Conservation (phyloP, 345 rosid genomes). For the Stellera chamaejasme region DNA sequence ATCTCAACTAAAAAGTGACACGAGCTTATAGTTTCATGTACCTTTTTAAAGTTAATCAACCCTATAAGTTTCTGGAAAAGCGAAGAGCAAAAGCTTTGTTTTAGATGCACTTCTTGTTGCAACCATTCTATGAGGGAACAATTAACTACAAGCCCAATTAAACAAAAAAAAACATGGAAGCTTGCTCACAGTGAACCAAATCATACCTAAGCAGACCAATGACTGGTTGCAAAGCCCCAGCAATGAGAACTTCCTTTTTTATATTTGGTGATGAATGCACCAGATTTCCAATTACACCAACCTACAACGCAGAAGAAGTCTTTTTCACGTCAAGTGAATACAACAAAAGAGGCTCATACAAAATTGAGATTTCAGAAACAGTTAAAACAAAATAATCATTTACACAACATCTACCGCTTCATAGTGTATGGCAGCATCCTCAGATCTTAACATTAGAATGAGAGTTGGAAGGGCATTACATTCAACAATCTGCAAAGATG, state of each 20-base stretch:
- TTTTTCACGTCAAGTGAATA: slow-evolving; percentile 6
- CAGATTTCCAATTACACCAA: slow-evolving; percentile 91
- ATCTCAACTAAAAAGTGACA: too few species aligned
- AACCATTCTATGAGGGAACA: too few species aligned
- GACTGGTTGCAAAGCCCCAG: slow-evolving; percentile 97
- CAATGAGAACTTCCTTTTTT: slow-evolving; percentile 89
- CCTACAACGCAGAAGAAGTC: slow-evolving; percentile 27
- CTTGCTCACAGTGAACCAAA: not conserved
- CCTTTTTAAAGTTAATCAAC: too few species aligned
- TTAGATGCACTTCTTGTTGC: too few species aligned
- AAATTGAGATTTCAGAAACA: slow-evolving; percentile 4
- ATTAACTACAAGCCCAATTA: not conserved
- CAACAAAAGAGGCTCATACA: slow-evolving; percentile 4
- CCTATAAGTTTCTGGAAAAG: too few species aligned
- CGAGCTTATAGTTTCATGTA: too few species aligned
- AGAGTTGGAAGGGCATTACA: slow-evolving; percentile 92
- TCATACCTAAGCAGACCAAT: slow-evolving; percentile 80
- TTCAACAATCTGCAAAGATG: slow-evolving; percentile 73
- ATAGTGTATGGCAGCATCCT: slow-evolving; percentile 97
- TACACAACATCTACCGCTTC: slow-evolving; percentile 61
- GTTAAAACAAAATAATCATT: not conserved
- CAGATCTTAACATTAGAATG: slow-evolving; percentile 89
- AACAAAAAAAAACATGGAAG: not conserved
- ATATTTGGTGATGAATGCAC: slow-evolving; percentile 96
- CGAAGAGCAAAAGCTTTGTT: too few species aligned